phyloP scores from a whole-genome alignment of 2,329 filamentous ascomycete genomes.

The Cadophora malorum region DNA sequence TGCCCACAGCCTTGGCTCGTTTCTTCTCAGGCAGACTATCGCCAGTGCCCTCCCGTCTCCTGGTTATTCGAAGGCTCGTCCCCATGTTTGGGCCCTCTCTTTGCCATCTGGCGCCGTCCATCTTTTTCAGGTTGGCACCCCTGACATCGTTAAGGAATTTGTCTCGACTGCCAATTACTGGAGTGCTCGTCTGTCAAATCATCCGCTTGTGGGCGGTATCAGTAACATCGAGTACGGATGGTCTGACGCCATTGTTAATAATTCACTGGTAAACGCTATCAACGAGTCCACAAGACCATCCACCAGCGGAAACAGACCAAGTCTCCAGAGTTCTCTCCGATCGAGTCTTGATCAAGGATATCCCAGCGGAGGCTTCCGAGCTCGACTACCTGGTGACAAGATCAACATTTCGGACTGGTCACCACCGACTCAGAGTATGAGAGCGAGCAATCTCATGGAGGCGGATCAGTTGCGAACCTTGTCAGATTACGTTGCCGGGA shows the following conservation, averaged over 20 bases:
- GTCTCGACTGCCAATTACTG: slow-evolving; percentile 96
- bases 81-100: slow-evolving; percentile 93
- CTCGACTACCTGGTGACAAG: slow-evolving; percentile 82
- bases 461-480: slow-evolving; percentile 80
- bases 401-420: slow-evolving; percentile 86
- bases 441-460: slow-evolving; percentile 79
- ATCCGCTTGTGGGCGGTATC: slow-evolving; percentile 89
- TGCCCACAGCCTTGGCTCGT: slow-evolving; percentile 86
- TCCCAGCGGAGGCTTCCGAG: slow-evolving; percentile 37
- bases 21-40: slow-evolving; percentile 88
- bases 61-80: slow-evolving; percentile 88
- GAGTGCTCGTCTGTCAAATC: slow-evolving; percentile 92
- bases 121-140: slow-evolving; percentile 96
- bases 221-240: slow-evolving; percentile 98
- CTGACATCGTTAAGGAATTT: slow-evolving; percentile 94
- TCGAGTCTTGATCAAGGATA: slow-evolving; percentile 58
- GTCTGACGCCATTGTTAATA: slow-evolving; percentile 80
- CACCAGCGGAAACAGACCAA: slow-evolving; percentile 43
- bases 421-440: slow-evolving; percentile 88
- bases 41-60: slow-evolving; percentile 88
- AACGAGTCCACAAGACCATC: slow-evolving; percentile 52
- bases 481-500: slow-evolving; percentile 78
- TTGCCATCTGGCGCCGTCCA: slow-evolving; percentile 93
- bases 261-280: slow-evolving; percentile 53
- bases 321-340: slow-evolving; percentile 65